phyloP scores from a whole-genome alignment of 2,329 filamentous ascomycete genomes.

The Apiospora saccharicola region DNA sequence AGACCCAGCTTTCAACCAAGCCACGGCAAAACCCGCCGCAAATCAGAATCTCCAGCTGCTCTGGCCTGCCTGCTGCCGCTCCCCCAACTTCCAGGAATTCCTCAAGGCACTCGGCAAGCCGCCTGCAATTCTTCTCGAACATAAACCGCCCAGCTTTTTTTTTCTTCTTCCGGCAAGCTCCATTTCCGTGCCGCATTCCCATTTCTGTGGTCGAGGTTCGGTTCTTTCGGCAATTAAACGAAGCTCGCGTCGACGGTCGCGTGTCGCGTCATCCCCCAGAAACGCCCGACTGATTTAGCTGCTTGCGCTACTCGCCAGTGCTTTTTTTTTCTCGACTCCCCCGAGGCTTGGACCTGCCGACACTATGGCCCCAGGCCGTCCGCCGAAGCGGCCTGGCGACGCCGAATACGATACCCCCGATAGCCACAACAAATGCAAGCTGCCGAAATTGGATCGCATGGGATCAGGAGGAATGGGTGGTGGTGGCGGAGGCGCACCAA shows the following conservation, averaged over 20 bases:
- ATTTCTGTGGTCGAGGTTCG: background rate
- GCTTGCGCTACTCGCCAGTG: conserved; percentile 7
- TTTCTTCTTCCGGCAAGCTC: background rate
- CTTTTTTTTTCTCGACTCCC: background rate
- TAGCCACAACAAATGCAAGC: conserved; percentile 52
- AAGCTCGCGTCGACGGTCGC: background rate
- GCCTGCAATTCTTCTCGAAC: conserved; percentile 9
- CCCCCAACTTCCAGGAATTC: background rate
- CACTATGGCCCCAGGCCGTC: conserved; percentile 51
- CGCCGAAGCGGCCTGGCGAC: conserved; percentile 53
- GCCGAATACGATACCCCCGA: conserved; percentile 46
- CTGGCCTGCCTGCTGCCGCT: background rate
- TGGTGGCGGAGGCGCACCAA: conserved; percentile 40
- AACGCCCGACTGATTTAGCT: conserved; percentile 9
- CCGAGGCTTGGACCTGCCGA: conserved; percentile 7
- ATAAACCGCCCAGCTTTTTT: background rate
- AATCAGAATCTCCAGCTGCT: conserved; percentile 18
- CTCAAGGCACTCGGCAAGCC: background rate
- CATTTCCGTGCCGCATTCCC: conserved; percentile 3
- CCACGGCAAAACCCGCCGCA: conserved; percentile 19
- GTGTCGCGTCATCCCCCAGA: conserved; percentile 1
- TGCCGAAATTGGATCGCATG: conserved; percentile 55
- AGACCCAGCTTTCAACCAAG: background rate
- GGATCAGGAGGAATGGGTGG: conserved; percentile 26
- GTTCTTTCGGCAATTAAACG: conserved; percentile 10